Evolutionary conservation across 352 stramenopile species (phyloP).

Genomic region (Pythium pyrilobum): DNA sequence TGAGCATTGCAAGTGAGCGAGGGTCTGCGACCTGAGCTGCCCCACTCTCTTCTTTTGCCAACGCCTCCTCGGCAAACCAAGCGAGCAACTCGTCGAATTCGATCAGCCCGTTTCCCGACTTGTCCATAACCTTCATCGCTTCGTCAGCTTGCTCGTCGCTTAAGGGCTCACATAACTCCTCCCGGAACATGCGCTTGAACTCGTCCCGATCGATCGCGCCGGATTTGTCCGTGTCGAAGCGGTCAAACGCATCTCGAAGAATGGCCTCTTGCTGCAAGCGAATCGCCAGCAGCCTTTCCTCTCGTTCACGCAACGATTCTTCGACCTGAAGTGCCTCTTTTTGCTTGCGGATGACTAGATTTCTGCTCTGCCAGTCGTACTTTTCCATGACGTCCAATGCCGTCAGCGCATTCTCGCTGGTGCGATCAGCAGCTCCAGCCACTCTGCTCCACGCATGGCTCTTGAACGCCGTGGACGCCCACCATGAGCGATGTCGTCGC

Average conservation of each 20-base stretch:
- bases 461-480: constrained; percentile 20
- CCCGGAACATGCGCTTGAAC: constrained; percentile 36
- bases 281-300: constrained; percentile 25
- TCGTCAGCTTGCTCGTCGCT: constrained; percentile 25
- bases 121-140: constrained; percentile 36
- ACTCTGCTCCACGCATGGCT: constrained; percentile 19
- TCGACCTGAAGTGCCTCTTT: constrained; percentile 1
- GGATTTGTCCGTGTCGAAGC: constrained; percentile 36
- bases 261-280: constrained; percentile 36
- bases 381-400: constrained; percentile 17
- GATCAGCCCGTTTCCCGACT: constrained; percentile 32
- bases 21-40: not conserved
- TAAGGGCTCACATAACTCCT: constrained; percentile 42
- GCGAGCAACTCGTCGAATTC: constrained; percentile 39
- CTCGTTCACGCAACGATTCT: constrained; percentile 15
- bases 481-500: constrained; percentile 14
- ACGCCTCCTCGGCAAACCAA: constrained; percentile 34
- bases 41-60: constrained; percentile 15
- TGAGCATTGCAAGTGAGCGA: constrained; percentile 21
- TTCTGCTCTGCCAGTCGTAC: constrained; percentile 22
- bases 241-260: constrained; percentile 38
- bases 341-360: not conserved
- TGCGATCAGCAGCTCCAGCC: too few species aligned
- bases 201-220: constrained; percentile 31
- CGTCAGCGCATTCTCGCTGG: not conserved